Conservation (phyloP, 1,139 yeast genomes). For the Blastobotrys malaysiensis region DNA sequence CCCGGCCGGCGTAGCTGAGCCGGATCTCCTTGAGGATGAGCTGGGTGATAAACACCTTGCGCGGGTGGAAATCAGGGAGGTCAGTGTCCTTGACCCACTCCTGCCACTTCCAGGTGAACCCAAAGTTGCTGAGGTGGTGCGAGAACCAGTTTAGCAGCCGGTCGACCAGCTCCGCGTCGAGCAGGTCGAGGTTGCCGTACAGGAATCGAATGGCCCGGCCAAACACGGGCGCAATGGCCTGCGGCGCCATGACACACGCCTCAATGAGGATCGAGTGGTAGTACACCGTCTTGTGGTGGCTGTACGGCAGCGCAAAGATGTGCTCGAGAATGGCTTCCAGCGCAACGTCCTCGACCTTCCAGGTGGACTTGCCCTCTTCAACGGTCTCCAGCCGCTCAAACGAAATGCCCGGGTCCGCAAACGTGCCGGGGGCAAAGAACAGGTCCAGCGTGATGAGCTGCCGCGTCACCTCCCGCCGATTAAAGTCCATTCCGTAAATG, state of each 20-base stretch:
- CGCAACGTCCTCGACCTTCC: slow-evolving; percentile 89
- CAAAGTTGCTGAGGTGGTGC: slow-evolving; percentile 87
- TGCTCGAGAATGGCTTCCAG: slow-evolving; percentile 76
- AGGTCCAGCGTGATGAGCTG: slow-evolving; percentile 73
- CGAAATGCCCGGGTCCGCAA: slow-evolving; percentile 80
- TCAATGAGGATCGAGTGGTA: slow-evolving; percentile 85
- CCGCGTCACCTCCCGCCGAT: slow-evolving; percentile 79
- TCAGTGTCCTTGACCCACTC: slow-evolving; percentile 58
- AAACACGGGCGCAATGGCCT: slow-evolving; percentile 89
- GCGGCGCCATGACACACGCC: slow-evolving; percentile 81
- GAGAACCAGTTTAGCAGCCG: slow-evolving; percentile 89
- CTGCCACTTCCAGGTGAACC: slow-evolving; percentile 97
- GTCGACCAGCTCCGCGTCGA: slow-evolving; percentile 72
- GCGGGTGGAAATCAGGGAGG: slow-evolving; percentile 57
- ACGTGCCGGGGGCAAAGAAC: slow-evolving; percentile 63
- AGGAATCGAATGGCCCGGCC: slow-evolving; percentile 89
- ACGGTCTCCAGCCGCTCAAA: slow-evolving; percentile 60
- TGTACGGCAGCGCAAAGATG: slow-evolving; percentile 67
- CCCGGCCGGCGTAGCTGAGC: slow-evolving; percentile 63
- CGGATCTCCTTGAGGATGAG: slow-evolving; percentile 80
- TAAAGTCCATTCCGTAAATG: slow-evolving; percentile 76
- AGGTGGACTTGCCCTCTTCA: slow-evolving; percentile 46
- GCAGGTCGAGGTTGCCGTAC: slow-evolving; percentile 57
- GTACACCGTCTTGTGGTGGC: slow-evolving; percentile 66
- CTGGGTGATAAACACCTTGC: slow-evolving; percentile 66